These are phyloP conservation scores for Hypoxylon sp. DNA, from an alignment of 2,329 filamentous ascomycete species.

Conservation along the genomic window DNA sequence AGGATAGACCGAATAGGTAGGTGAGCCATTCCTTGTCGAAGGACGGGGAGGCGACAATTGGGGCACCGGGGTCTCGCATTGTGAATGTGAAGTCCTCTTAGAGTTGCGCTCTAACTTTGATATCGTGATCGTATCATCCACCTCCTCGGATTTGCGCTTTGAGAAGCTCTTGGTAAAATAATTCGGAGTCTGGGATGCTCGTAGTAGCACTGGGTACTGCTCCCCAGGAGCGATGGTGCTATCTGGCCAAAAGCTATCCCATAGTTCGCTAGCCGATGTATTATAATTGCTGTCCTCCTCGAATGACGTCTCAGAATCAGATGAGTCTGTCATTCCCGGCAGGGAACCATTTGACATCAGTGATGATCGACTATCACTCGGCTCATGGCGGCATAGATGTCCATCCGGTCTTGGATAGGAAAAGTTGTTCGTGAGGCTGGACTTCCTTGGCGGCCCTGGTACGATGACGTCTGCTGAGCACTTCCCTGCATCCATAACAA, in stretches of 20 bases:
- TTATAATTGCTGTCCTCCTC: slow-evolving; percentile 68
- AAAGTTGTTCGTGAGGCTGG: slow-evolving; percentile 53
- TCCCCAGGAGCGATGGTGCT: slow-evolving; percentile 36
- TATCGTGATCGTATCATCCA: slow-evolving; percentile 49
- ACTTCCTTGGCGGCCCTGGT: slow-evolving; percentile 39
- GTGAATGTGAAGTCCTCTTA: slow-evolving; percentile 46
- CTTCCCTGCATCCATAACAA: slow-evolving; percentile 18
- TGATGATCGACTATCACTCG: slow-evolving; percentile 58
- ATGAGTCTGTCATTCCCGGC: slow-evolving; percentile 66
- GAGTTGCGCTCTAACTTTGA: slow-evolving; percentile 30
- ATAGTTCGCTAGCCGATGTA: slow-evolving; percentile 61
- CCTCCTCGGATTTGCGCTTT: slow-evolving; percentile 23
- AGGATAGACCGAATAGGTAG: slow-evolving; percentile 61
- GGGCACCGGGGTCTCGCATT: slow-evolving; percentile 45
- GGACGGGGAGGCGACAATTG: slow-evolving; percentile 35
- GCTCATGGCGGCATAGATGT: slow-evolving; percentile 49
- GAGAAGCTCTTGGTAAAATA: slow-evolving; percentile 42
- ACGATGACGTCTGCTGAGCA: slow-evolving; percentile 36
- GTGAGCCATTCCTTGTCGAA: slow-evolving; percentile 36
- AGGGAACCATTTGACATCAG: slow-evolving; percentile 63
- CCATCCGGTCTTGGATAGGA: slow-evolving; percentile 54
- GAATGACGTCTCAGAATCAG: slow-evolving; percentile 65
- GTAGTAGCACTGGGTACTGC: slow-evolving; percentile 43
- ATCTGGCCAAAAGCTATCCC: slow-evolving; percentile 66
- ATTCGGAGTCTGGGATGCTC: slow-evolving; percentile 37